These are phyloP conservation scores for Candida pseudoglaebosa DNA, from an alignment of 805 yeast genomes.

Conservation along the genomic window DNA sequence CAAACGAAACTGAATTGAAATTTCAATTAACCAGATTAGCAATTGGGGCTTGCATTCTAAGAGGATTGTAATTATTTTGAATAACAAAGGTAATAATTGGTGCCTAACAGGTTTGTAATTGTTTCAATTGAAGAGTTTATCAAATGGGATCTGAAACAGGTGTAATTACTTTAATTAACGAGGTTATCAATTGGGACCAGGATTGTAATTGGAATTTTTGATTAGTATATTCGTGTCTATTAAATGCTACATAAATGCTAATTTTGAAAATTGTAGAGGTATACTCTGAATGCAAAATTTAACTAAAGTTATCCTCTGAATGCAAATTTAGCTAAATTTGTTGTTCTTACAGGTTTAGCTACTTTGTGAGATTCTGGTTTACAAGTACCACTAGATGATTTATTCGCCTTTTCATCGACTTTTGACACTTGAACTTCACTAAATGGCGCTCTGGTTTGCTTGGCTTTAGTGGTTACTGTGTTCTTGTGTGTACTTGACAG, in stretches of 20 bases:
- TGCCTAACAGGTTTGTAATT: too few relatives aligned
- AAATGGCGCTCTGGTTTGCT: background rate
- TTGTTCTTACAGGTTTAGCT: background rate
- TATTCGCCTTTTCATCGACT: background rate
- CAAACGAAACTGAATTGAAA: conserved; percentile 15
- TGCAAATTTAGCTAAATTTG: conserved; percentile 13
- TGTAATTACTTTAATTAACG: too few relatives aligned
- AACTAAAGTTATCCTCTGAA: conserved; percentile 7
- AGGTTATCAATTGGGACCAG: too few relatives aligned
- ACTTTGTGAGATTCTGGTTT: background rate
- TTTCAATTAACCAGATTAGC: conserved; percentile 35
- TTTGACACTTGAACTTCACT: background rate
- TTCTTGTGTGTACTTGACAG: background rate
- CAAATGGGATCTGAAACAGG: too few relatives aligned
- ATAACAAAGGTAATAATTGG: background rate
- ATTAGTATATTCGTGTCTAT: too few relatives aligned
- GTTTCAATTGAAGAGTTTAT: too few relatives aligned
- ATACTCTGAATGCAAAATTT: conserved; percentile 11
- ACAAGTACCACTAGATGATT: background rate
- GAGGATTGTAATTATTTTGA: conserved; percentile 35
- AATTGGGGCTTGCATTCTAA: conserved; percentile 45
- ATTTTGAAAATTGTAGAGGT: background rate
- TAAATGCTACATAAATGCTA: background rate
- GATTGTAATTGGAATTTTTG: too few relatives aligned
- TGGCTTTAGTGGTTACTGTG: background rate